Evolutionary conservation across 345 rosid species (phyloP).

Genomic region (Gossypium ekmanianum): DNA sequence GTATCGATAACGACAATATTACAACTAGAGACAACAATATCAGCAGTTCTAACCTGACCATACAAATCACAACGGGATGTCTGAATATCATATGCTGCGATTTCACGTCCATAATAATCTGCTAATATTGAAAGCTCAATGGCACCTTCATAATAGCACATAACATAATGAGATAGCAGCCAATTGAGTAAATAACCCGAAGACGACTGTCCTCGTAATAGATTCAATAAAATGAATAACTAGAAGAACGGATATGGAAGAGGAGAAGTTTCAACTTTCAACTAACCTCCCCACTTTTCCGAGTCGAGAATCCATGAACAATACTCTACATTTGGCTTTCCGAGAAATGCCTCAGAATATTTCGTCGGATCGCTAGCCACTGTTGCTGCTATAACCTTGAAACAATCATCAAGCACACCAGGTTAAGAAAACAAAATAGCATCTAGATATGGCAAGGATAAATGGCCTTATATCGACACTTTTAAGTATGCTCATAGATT

Average conservation of each 20-base stretch:
- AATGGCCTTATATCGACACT: not conserved
- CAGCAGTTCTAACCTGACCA: constrained; percentile 63
- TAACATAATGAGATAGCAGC: constrained; percentile 4
- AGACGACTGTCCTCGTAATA: not conserved
- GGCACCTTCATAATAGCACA: constrained; percentile 54
- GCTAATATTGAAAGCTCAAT: constrained; percentile 92
- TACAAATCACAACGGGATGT: constrained; percentile 86
- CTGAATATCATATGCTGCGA: constrained; percentile 90
- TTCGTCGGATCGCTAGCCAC: constrained; percentile 71
- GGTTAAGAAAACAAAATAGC: constrained; percentile 7
- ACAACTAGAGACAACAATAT: not conserved
- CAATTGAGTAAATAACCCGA: not conserved
- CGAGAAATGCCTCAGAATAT: constrained; percentile 88
- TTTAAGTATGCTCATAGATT: not conserved
- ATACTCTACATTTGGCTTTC: constrained; percentile 67
- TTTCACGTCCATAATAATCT: constrained; percentile 74
- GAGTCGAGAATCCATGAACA: constrained; percentile 90
- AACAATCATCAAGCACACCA: constrained; percentile 11
- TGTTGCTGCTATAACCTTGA: constrained; percentile 85
- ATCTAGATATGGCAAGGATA: not conserved
- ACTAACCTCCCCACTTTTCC: constrained; percentile 96
- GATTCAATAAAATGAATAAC: not conserved
- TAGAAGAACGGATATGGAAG: not conserved
- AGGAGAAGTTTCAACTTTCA: not conserved
- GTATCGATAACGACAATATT: not conserved